These are phyloP conservation scores for Yamadazyma ubonensis DNA, from an alignment of 805 yeast genomes.

Conservation along the genomic window DNA sequence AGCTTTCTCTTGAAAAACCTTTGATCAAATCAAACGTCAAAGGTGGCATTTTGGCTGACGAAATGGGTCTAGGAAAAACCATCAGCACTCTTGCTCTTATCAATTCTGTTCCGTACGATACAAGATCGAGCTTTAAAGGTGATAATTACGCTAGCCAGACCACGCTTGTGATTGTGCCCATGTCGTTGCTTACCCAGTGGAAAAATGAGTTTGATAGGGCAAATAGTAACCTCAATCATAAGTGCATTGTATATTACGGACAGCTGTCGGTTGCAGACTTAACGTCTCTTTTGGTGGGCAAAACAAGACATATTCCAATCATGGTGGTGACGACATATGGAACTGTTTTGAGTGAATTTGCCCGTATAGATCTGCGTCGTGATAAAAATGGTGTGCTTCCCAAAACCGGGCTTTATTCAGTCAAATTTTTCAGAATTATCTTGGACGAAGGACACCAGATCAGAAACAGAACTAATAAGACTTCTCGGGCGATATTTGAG, in stretches of 20 bases:
- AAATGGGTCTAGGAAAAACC: slow-evolving; percentile 96
- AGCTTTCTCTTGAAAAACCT: slow-evolving; percentile 68
- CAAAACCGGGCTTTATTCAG: slow-evolving; percentile 61
- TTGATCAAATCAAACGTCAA: slow-evolving; percentile 54
- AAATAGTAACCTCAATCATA: slow-evolving; percentile 42
- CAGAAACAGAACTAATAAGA: slow-evolving; percentile 72
- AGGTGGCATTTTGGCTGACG: slow-evolving; percentile 94
- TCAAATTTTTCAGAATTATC: slow-evolving; percentile 71
- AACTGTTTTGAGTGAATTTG: slow-evolving; percentile 75
- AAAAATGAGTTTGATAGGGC: slow-evolving; percentile 70
- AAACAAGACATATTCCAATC: slow-evolving; percentile 51
- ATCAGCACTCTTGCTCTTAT: slow-evolving; percentile 77
- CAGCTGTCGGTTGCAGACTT: slow-evolving; percentile 54
- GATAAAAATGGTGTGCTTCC: slow-evolving; percentile 28
- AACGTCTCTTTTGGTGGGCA: slow-evolving; percentile 40
- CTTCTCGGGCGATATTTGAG: slow-evolving; percentile 74
- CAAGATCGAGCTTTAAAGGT: slow-evolving; percentile 11
- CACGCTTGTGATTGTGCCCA: slow-evolving; percentile 82
- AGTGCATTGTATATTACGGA: slow-evolving; percentile 74
- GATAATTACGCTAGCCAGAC: slow-evolving; percentile 61
- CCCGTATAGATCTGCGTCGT: slow-evolving; percentile 38
- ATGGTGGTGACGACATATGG: slow-evolving; percentile 87
- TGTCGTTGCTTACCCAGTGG: slow-evolving; percentile 93
- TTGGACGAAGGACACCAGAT: slow-evolving; percentile 92
- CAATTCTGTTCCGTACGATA: slow-evolving; percentile 60